Conservation (phyloP, 495 filamentous ascomycete species). For the Aspergillus wentii region DNA sequence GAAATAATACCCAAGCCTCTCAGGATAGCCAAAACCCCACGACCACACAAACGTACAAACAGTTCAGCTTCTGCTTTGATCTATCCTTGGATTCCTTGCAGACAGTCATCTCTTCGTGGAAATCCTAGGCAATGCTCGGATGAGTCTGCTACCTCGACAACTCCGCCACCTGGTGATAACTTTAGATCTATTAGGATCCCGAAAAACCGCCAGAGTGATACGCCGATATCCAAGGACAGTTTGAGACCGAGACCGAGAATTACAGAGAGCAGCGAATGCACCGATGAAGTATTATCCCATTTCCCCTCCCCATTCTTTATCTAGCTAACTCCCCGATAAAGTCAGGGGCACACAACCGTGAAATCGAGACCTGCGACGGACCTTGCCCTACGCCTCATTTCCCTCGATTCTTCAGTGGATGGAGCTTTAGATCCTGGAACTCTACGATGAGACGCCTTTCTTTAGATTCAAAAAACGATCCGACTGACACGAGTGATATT, state of each 20-base stretch:
- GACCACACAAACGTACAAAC: not conserved
- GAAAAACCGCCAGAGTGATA: too few species aligned
- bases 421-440: not conserved
- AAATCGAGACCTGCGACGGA: too few species aligned
- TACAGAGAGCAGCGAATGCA: too few species aligned
- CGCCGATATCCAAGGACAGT: not conserved
- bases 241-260: not conserved
- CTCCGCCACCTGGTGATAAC: not conserved
- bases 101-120: not conserved
- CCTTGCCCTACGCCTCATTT: too few species aligned
- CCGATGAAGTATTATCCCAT: too few species aligned
- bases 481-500: not conserved
- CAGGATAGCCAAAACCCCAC: not conserved
- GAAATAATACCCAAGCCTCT: not conserved
- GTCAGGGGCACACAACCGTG: too few species aligned
- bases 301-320: too few species aligned
- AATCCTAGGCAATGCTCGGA: not conserved
- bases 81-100: not conserved
- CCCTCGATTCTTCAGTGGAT: not conserved
- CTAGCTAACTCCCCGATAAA: too few species aligned
- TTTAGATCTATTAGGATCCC: not conserved
- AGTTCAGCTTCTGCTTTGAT: not conserved
- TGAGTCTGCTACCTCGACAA: not conserved
- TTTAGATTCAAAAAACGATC: not conserved
- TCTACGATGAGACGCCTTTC: not conserved